Conservation (phyloP, 2,329 filamentous ascomycete genomes). For the Verticillium dahliae region DNA sequence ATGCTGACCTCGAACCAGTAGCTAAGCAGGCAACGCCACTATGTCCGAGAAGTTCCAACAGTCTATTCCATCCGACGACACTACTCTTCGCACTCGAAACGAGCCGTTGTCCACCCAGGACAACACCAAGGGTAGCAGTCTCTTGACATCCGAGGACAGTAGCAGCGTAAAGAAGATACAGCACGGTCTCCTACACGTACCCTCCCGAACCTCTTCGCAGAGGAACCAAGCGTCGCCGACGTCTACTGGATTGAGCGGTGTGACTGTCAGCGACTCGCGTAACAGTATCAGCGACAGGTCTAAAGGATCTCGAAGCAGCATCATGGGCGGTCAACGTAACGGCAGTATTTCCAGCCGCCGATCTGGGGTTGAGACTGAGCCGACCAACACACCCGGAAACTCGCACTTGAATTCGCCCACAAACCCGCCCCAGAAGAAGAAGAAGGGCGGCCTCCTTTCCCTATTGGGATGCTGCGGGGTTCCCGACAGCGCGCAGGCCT, state of each 20-base stretch:
- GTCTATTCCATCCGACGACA: constrained; percentile 19
- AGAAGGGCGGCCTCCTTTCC: constrained; percentile 45
- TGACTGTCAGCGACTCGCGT: constrained; percentile 50
- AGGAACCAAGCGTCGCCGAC: constrained; percentile 54
- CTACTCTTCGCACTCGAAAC: constrained; percentile 10
- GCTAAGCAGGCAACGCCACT: constrained; percentile 2
- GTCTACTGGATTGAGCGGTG: constrained; percentile 53
- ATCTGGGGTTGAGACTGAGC: constrained; percentile 44
- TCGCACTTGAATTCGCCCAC: constrained; percentile 47
- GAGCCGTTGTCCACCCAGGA: constrained; percentile 27
- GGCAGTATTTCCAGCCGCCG: constrained; percentile 62
- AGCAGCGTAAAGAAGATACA: constrained; percentile 39
- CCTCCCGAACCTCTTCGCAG: constrained; percentile 57
- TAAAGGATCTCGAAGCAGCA: constrained; percentile 59
- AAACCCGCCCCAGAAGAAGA: constrained; percentile 45
- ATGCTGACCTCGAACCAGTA: not conserved
- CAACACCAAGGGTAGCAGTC: constrained; percentile 36
- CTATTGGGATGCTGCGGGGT: constrained; percentile 63
- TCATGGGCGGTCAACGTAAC: constrained; percentile 56
- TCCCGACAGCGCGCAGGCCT: constrained; percentile 50
- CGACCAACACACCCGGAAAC: constrained; percentile 39
- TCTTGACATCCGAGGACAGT: constrained; percentile 33
- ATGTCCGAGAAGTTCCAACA: constrained; percentile 25
- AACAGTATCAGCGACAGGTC: constrained; percentile 59
- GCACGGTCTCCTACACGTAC: constrained; percentile 47